Conservation (phyloP, 192 early-diverging fungal genomes). For the Coemansia sp. region DNA sequence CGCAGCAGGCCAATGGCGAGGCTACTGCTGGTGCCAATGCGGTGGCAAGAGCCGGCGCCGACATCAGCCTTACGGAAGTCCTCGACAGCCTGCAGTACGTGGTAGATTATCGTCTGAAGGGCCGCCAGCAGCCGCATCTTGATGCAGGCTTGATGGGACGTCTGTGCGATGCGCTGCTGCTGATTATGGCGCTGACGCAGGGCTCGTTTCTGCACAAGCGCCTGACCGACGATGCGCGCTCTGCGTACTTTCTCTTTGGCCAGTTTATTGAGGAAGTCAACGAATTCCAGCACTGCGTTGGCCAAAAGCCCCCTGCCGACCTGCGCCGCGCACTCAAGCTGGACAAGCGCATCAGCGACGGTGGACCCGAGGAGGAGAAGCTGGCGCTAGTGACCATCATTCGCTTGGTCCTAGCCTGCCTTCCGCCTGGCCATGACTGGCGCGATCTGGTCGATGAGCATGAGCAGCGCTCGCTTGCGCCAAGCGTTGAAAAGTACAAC, state of each 20-base stretch:
- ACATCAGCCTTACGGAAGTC: constrained; percentile 61
- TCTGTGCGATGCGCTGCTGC: constrained; percentile 78
- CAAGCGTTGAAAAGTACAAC: constrained; percentile 64
- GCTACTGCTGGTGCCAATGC: not conserved
- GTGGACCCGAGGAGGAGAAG: constrained; percentile 65
- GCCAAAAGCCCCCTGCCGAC: constrained; percentile 72
- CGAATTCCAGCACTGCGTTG: constrained; percentile 84
- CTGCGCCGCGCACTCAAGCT: constrained; percentile 66
- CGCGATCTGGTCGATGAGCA: constrained; percentile 80
- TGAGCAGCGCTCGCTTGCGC: constrained; percentile 72
- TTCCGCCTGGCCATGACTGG: constrained; percentile 87
- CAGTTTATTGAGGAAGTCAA: constrained; percentile 93
- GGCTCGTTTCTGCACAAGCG: constrained; percentile 61
- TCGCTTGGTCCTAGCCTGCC: constrained; percentile 68
- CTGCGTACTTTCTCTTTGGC: constrained; percentile 89
- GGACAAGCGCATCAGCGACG: constrained; percentile 70
- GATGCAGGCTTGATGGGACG: constrained; percentile 81
- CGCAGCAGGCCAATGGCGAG: constrained; percentile 44
- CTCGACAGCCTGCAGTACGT: constrained; percentile 89
- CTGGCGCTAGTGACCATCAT: constrained; percentile 76
- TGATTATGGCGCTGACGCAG: constrained; percentile 67
- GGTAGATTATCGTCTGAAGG: constrained; percentile 88
- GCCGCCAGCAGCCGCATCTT: constrained; percentile 77
- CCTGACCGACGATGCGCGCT: constrained; percentile 73
- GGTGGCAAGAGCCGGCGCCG: not conserved